Evolutionary conservation across 805 yeast genomes (phyloP).

Genomic region (Teunomyces stri): DNA sequence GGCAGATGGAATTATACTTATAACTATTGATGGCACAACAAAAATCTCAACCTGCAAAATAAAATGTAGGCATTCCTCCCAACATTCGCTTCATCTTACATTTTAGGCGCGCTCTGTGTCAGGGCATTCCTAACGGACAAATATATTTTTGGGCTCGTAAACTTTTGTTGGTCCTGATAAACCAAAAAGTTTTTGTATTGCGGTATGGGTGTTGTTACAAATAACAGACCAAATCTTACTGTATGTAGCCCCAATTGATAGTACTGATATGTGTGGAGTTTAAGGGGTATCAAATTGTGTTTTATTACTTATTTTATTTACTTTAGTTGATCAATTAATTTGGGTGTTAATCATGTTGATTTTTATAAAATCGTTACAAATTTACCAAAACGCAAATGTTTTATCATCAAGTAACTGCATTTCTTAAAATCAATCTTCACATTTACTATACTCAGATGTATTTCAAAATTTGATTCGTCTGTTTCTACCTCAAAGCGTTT

Average conservation of each 20-base stretch:
- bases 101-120: neutral
- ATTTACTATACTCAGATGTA: too few relatives aligned
- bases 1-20: constrained; percentile 1
- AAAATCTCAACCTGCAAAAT: neutral
- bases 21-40: constrained; percentile 2
- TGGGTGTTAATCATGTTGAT: too few relatives aligned
- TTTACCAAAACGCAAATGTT: neutral
- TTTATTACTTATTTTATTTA: too few relatives aligned
- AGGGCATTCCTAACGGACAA: neutral
- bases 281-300: too few relatives aligned
- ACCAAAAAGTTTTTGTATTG: neutral
- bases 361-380: neutral
- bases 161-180: neutral
- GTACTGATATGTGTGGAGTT: too few relatives aligned
- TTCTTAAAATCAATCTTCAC: too few relatives aligned
- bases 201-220: neutral
- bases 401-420: neutral
- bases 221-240: neutral
- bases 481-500: neutral
- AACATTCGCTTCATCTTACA: constrained; percentile 1
- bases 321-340: too few relatives aligned
- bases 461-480: too few relatives aligned
- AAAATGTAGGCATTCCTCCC: neutral
- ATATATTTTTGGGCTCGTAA: neutral
- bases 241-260: too few relatives aligned